Conservation (phyloP, 306 rosid genomes). For the Inga leiocalycina region DNA sequence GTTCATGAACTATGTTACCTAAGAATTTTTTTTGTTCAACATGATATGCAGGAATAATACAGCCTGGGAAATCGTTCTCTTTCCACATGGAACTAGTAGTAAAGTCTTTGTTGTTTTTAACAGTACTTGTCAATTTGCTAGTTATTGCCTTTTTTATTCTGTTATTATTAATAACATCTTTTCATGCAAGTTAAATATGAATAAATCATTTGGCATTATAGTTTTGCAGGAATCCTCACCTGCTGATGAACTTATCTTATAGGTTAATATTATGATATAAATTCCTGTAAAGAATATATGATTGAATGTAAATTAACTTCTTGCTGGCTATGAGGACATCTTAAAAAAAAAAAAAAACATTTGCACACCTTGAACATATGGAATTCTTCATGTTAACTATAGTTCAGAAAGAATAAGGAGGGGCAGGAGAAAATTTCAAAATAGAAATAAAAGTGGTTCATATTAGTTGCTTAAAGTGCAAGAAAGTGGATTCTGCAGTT, state of each 20-base stretch:
- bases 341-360: background rate
- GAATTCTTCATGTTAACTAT: background rate
- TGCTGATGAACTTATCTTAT: background rate
- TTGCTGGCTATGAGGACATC: background rate
- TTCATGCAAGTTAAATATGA: background rate
- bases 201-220: background rate
- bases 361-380: background rate
- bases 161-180: background rate
- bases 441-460: background rate
- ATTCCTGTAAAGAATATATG: background rate
- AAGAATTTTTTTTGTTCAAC: background rate
- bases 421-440: background rate
- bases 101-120: background rate
- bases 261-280: background rate
- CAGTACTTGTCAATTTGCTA: background rate
- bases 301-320: background rate
- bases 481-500: background rate
- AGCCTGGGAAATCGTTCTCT: background rate
- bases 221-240: background rate
- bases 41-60: background rate
- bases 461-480: background rate
- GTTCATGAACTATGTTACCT: background rate
- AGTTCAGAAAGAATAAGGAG: background rate
- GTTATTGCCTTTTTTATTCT: background rate
- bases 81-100: background rate